Evolutionary conservation across 2,329 filamentous ascomycete genomes (phyloP), one percentile per base, ranked within the genome.

Genomic region (Rutstroemia sp.): DNA sequence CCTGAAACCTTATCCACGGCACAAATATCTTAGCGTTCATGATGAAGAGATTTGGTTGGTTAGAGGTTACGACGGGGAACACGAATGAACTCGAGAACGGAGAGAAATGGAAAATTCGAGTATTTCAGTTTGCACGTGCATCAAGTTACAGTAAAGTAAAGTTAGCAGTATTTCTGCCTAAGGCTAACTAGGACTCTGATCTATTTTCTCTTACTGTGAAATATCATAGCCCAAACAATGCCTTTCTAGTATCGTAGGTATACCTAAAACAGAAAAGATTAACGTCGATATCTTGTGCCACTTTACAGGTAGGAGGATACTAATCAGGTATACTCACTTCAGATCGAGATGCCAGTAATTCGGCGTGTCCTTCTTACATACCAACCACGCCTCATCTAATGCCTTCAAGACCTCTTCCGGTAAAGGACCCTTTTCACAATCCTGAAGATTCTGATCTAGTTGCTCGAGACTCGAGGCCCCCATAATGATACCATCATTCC

Each of bases 361-460:
- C n/a, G 64, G 62, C 21, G 65, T 63, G 55, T 69, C 66, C n/a
- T 76, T 70, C 68, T 84, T 82, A 1, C 78, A 73, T 37, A 81
- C 69, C 65, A 78, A 62, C 84, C 84, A 87, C 6, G 83, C 84
- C 64, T 83, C 73, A 65, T 87, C 83, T 60, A 88, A 69, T 12
- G 76, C 78, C 64, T 84, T 73, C 30, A 87, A 72, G 23, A 88
- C 81, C 45, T 86, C 84, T 41, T 84, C 76, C 0, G 84, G 83
- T 56, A 88, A 67, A 0, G 83, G 83, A 0, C 84, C 80, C 73
- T 69, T 69, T 59, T 74, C 71, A n/a, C 73, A 67, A 51, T 70
- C 72, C 57, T 73, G 68, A 54, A 75, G 62, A 56, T 75, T 75
- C 54, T 70, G 63, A 50, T 73, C 67, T 19, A 75, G 60, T 61